Evolutionary conservation across 2,329 filamentous ascomycete genomes (phyloP).

Genomic region (Lanzia echinophila): DNA sequence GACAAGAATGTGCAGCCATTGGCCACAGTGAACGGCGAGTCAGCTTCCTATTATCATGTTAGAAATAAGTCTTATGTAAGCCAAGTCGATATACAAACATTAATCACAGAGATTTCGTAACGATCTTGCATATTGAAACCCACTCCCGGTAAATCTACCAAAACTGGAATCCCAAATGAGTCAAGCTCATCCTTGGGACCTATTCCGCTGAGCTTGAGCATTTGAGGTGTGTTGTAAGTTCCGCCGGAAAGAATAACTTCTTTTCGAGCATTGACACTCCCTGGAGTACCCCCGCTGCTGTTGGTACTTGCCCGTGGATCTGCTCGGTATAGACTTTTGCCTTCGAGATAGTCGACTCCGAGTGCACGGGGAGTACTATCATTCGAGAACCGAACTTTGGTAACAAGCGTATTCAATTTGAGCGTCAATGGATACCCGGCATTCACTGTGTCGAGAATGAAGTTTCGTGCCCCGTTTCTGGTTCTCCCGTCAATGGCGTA

Average conservation of each 20-base stretch:
- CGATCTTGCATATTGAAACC: slow-evolving; percentile 53
- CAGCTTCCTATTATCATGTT: slow-evolving; percentile 37
- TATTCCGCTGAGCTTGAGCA: slow-evolving; percentile 41
- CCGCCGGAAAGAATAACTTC: slow-evolving; percentile 46
- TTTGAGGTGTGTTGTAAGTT: slow-evolving; percentile 39
- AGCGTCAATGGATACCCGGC: slow-evolving; percentile 13
- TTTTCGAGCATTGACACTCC: slow-evolving; percentile 12
- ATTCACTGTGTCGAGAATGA: slow-evolving; percentile 21
- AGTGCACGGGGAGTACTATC: slow-evolving; percentile 30
- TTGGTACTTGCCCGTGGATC: slow-evolving; percentile 31
- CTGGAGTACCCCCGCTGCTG: slow-evolving; percentile 21
- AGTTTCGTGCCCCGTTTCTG: slow-evolving; percentile 20
- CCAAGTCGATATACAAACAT: too few relatives aligned
- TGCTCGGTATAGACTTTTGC: slow-evolving; percentile 37
- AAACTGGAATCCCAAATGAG: slow-evolving; percentile 40
- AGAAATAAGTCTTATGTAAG: too few relatives aligned
- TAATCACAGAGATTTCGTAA: slow-evolving; percentile 42
- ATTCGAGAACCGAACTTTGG: slow-evolving; percentile 29
- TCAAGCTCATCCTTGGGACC: slow-evolving; percentile 36
- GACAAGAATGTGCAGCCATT: slow-evolving; percentile 31
- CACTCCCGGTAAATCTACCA: slow-evolving; percentile 55
- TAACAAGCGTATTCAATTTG: slow-evolving; percentile 28
- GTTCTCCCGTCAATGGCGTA: slow-evolving; percentile 16
- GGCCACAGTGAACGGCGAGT: slow-evolving; percentile 33
- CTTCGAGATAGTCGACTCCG: slow-evolving; percentile 37